phyloP scores from a whole-genome alignment of 1,284 basidiomycete genomes.

The Ceratobasidium sp. region DNA sequence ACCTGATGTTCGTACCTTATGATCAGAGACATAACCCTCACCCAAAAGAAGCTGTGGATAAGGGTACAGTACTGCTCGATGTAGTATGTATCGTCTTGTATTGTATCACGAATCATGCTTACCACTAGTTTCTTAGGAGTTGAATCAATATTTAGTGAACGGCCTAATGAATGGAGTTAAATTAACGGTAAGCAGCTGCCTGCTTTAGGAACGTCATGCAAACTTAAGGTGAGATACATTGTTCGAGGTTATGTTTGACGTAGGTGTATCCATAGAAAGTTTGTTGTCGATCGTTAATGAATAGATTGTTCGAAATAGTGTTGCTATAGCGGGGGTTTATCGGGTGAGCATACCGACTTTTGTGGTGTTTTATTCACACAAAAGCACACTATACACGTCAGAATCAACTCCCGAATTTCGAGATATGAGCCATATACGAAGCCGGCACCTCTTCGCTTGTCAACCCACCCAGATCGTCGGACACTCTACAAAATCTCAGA shows the following conservation, averaged over 20 bases:
- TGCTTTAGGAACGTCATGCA: background rate
- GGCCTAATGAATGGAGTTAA: slow-evolving; percentile 10
- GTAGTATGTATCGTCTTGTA: background rate
- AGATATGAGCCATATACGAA: slow-evolving; percentile 17
- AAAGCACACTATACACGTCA: too few species aligned
- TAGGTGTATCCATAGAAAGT: background rate
- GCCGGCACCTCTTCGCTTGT: slow-evolving; percentile 4
- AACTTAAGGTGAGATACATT: too few species aligned
- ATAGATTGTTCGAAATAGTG: slow-evolving; percentile 9
- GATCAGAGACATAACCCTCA: background rate
- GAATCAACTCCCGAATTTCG: background rate
- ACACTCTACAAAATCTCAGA: too few species aligned
- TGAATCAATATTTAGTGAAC: slow-evolving; percentile 11
- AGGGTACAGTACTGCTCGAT: slow-evolving; percentile 29
- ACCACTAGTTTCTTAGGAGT: slow-evolving; percentile 12
- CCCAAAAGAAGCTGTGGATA: background rate
- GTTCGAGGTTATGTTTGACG: slow-evolving; percentile 43
- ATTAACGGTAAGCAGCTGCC: slow-evolving; percentile 32
- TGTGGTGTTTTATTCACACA: too few species aligned
- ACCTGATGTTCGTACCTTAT: background rate
- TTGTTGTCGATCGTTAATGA: too few species aligned
- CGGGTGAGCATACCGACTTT: background rate
- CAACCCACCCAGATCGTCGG: too few species aligned
- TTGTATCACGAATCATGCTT: background rate
- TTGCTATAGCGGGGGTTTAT: slow-evolving; percentile 33